Evolutionary conservation across 208 protist genomes (phyloP), one percentile per base, ranked within the genome.

Genomic region (Endotrypanum monterogeii): DNA sequence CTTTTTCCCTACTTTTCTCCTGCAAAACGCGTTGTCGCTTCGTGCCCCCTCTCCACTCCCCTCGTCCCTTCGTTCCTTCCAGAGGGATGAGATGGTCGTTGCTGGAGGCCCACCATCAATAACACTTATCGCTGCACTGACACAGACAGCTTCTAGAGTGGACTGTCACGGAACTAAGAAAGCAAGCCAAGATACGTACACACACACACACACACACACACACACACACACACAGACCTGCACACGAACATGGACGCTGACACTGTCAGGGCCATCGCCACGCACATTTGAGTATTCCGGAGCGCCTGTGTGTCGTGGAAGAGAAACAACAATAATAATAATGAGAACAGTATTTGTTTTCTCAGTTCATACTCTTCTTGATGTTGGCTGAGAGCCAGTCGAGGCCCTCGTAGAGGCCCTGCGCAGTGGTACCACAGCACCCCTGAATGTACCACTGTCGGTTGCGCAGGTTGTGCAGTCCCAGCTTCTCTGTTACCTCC

Each of bases 401-500:
- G 28, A 98, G 86, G 37, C 94, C 96, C 75, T 98, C 94, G 82
- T 97, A 97, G 32, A 98, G 88, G 23, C 96, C 96, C 69, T 98
- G 93, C 3, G 93, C 94, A 20, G 94, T 96, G 6, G 94, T 94
- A 61, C 94, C 94, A 61, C 93, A 98, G 84, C 90, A 96, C 51
- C 91, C 91, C 73, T 98, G 95, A 74, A 98, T 97, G 81, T 96
- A 98, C 94, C 94, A 98, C 77, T 91, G 93, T 61, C 93, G 94
- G 79, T 99, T 86, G 74, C 89, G 89, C 62, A 99, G 84, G 30
- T 88, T 79, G 48, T 98, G 86, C 50, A 99, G 90, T 9, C 96
- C 96, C 2, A 99, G 89, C 85, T 98, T 97, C 74, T 99, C 98
- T 9, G 94, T 98, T 52, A 99, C 92, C 85, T 99, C 98, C 8